A percentile compares a stretch with the other conserved stretches of the same genome.
Conservation (phyloP, 2,329 filamentous ascomycete species). For the Ascochyta koolunga region DNA sequence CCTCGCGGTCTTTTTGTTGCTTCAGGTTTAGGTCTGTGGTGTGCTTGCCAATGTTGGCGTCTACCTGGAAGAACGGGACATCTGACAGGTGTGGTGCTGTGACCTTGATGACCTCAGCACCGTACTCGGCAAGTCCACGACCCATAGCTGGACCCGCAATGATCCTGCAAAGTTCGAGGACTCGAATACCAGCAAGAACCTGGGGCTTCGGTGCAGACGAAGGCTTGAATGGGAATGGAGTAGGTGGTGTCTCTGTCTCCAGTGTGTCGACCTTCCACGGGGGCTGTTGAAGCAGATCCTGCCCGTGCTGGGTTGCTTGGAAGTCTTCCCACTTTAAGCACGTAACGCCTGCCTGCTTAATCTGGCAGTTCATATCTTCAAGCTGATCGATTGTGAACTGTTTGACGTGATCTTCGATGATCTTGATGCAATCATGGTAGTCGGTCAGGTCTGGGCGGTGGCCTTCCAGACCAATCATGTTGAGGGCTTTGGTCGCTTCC, state of each 20-base stretch:
- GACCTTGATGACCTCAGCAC: conserved; percentile 75
- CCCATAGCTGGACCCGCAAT: conserved; percentile 78
- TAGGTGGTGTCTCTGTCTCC: conserved; percentile 57
- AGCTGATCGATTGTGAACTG: conserved; percentile 48
- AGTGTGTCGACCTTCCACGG: conserved; percentile 59
- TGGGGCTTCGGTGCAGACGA: conserved; percentile 47
- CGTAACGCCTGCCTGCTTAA: conserved; percentile 52
- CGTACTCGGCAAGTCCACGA: conserved; percentile 74
- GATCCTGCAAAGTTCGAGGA: conserved; percentile 76
- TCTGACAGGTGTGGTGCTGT: conserved; percentile 72
- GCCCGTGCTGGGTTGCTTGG: conserved; percentile 48
- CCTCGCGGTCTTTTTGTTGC: conserved; percentile 56
- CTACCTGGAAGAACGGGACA: conserved; percentile 74
- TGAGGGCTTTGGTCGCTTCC: conserved; percentile 71
- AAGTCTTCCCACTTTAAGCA: conserved; percentile 52
- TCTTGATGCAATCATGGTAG: conserved; percentile 49
- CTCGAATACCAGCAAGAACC: conserved; percentile 66
- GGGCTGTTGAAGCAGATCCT: conserved; percentile 48
- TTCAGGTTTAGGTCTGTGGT: conserved; percentile 69
- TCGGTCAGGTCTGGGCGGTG: conserved; percentile 64
- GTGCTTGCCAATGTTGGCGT: conserved; percentile 75
- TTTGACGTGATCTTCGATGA: conserved; percentile 52
- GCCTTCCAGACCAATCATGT: conserved; percentile 71
- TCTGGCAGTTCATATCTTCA: conserved; percentile 50
- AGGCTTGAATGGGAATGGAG: conserved; percentile 53